Evolutionary conservation across 495 filamentous ascomycete species (phyloP), one percentile per base, ranked within the genome.

Genomic region (Rhizodiscina lignyota): DNA sequence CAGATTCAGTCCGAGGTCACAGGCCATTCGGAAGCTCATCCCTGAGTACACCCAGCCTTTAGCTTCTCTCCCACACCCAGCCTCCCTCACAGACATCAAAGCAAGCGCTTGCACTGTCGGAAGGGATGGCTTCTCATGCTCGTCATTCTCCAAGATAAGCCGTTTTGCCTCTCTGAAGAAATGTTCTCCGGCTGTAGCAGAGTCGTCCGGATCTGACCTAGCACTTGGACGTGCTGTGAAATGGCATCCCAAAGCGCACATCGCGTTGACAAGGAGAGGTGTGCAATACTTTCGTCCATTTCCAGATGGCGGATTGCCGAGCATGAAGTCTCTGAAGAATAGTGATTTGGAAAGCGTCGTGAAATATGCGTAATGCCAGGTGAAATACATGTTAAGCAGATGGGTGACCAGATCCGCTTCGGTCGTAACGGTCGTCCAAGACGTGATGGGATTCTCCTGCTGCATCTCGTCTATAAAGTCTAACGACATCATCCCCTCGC

Each of bases 1-100:
- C n/a, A 94, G 67, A 47, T 94, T 93, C 37, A 97, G 60, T 0
- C 89, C 89, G 27, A 97, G 64, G 50, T 97, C 89, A 50, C 78
- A 80, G 0, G 85, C 87, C 89, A 97, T 94, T n/a, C 89, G 76
- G 49, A 97, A 97, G 50, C 82, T 87, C 77, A 97, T 94, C 22
- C 89, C 89, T 45, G 82, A 91, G 52, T 96, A 97, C 4, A 94
- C 83, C 89, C 89, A 97, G 8, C 89, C 89, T 51, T 85, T 91
- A 22, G 83, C 81, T 60, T 97, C 89, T 21, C 89, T 68, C 1
- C 84, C 89, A 55, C 89, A 97, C 3, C 89, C 89, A 3, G 89
- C 91, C 59, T 97, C 89, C 34, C 89, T 69, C 4, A 96, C 89
- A 36, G 84, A 93, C 87, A 97, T 94, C 42, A 97, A 62, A 1